phyloP scores from a whole-genome alignment of 257 asterid genomes.

The Coffea eugenioides region DNA sequence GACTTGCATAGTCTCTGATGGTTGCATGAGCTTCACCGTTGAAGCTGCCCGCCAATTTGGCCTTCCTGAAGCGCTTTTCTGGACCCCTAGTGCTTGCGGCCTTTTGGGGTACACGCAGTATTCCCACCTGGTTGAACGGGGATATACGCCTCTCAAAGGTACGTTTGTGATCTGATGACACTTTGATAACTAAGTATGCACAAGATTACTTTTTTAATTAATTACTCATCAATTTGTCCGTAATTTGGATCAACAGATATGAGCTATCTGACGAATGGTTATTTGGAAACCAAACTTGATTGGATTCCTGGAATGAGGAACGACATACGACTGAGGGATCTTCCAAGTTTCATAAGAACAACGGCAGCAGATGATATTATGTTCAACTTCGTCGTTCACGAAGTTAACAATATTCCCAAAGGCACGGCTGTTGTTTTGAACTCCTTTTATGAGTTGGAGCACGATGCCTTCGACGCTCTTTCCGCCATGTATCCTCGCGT shows the following conservation, averaged over 20 bases:
- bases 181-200: not conserved
- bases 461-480: conserved; percentile 28
- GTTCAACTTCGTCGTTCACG: conserved; percentile 36
- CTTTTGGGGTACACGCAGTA: conserved; percentile 40
- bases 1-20: conserved; percentile 53
- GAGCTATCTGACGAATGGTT: conserved; percentile 42
- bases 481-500: conserved; percentile 29
- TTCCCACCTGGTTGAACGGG: conserved; percentile 31
- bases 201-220: too few species aligned
- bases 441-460: conserved; percentile 51
- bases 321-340: conserved; percentile 36
- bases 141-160: conserved; percentile 52
- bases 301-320: conserved; percentile 49
- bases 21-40: conserved; percentile 43
- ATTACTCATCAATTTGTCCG: not conserved
- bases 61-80: conserved; percentile 44
- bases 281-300: conserved; percentile 29
- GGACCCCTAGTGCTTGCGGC: conserved; percentile 56
- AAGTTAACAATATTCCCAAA: conserved; percentile 20
- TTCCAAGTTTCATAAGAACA: conserved; percentile 56
- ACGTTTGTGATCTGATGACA: not conserved
- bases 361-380: conserved; percentile 37
- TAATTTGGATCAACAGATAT: conserved; percentile 26
- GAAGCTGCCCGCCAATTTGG: conserved; percentile 47
- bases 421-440: conserved; percentile 44